Base-by-base conservation (phyloP, 2,329 filamentous ascomycete species). In the Colletotrichum lupini region DNA sequence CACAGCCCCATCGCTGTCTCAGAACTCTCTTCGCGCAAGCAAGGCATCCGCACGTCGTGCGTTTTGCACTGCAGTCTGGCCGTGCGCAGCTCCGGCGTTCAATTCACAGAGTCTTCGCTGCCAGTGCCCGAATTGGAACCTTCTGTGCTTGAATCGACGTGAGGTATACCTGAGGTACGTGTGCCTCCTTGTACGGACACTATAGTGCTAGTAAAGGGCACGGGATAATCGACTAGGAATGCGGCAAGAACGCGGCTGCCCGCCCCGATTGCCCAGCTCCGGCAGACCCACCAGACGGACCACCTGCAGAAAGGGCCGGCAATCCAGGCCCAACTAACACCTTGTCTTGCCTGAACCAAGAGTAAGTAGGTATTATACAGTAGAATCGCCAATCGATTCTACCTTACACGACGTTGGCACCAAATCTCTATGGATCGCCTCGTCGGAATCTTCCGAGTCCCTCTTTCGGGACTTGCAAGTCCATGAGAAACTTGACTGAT, bases 231-330 rank as follows among this genome's bases (percentile, higher is more conserved):
- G 87, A 85, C 0, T 76, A 79, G 3, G 19, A 4, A 49, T 49
- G 19, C 42, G 42, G 42, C 42, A 85, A 84, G 71, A 89, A 87
- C 78, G 83, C 83, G 16, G 6, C 5, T 19, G 2, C 79, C 82
- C 0, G 74, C 87, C 4, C 84, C 57, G 83, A 83, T 19, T 76
- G 86, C 3, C 75, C 88, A 11, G 87, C 86, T 72, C 83, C 84
- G 0, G 78, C 79, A 3, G 84, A 87, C 14, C 37, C 42, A 49
- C 7, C 19, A 49, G 42, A 49, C 19, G 19, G 42, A 49, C 19
- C 8, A 42, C 37, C 37, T 42, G 32, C 32, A 49, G 42, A 22
- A 49, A 49, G 42, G 8, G 42, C 42, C 19, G 19, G 8, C 32
- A 35, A 35, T 12, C 32, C 32, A 35, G 32, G 32, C 32, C 32